A percentile compares a stretch with the other conserved stretches of the same genome.
These are phyloP conservation scores for Stereum hirsutum DNA, from an alignment of 1,284 basidiomycete species.

Conservation along the genomic window DNA sequence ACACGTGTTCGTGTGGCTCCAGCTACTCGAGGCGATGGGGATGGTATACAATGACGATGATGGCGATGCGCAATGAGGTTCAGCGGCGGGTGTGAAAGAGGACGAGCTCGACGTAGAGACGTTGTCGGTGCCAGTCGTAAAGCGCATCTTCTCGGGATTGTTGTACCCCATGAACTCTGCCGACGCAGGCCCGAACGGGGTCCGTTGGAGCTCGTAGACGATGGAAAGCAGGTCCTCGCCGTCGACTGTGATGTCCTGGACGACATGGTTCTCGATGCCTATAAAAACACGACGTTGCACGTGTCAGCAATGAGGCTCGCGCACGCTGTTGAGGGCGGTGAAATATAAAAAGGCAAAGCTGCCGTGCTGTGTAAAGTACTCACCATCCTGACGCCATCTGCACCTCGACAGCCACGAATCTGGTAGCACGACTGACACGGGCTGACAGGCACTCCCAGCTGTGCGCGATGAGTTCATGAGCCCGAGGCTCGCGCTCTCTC, in stretches of 20 bases:
- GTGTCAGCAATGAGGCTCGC: slow-evolving; percentile 4
- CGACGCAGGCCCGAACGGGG: slow-evolving; percentile 37
- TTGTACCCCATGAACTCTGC: slow-evolving; percentile 49
- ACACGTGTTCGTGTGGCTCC: too few relatives aligned
- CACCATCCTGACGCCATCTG: slow-evolving; percentile 46
- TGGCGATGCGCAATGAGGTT: too few relatives aligned
- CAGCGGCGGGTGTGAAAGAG: too few relatives aligned
- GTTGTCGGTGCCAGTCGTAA: too few relatives aligned
- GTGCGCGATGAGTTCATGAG: slow-evolving; percentile 12
- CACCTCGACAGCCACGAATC: slow-evolving; percentile 29
- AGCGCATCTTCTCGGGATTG: too few relatives aligned
- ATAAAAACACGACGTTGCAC: slow-evolving; percentile 14
- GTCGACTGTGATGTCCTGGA: slow-evolving; percentile 61
- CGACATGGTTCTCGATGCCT: slow-evolving; percentile 45
- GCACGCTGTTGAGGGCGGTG: neutral
- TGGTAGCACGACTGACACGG: slow-evolving; percentile 11
- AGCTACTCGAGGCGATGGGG: too few relatives aligned
- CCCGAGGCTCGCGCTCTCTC: slow-evolving; percentile 39
- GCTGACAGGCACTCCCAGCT: slow-evolving; percentile 7
- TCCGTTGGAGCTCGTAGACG: slow-evolving; percentile 57
- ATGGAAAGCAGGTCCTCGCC: slow-evolving; percentile 50
- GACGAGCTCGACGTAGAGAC: too few relatives aligned
- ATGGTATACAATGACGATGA: too few relatives aligned
- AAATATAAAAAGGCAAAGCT: too few relatives aligned
- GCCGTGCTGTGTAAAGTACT: slow-evolving; percentile 14